These are phyloP conservation scores for Colletotrichum sp. DNA, from an alignment of 2,329 filamentous ascomycete genomes.

Conservation along the genomic window DNA sequence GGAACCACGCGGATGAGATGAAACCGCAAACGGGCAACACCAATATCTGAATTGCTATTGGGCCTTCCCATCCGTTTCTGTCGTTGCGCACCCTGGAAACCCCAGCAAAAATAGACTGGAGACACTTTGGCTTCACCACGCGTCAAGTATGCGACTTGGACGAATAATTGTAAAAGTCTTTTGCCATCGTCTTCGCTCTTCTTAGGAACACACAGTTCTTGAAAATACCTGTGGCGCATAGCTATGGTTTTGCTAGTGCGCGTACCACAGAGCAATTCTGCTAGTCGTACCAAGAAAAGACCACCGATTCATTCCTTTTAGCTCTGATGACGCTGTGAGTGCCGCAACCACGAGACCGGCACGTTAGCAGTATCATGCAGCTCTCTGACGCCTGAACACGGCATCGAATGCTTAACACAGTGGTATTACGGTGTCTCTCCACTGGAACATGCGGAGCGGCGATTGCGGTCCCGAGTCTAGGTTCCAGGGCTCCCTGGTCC, in stretches of 20 bases:
- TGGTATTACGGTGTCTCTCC: not conserved
- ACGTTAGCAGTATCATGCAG: not conserved
- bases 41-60: not conserved
- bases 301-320: not conserved
- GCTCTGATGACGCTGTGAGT: not conserved
- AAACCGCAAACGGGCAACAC: not conserved
- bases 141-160: not conserved
- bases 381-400: not conserved
- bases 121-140: not conserved
- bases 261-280: not conserved
- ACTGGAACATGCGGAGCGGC: conserved; percentile 8
- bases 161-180: not conserved
- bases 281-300: not conserved
- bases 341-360: not conserved
- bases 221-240: not conserved
- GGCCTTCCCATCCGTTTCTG: not conserved
- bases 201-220: not conserved
- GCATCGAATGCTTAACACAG: not conserved
- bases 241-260: not conserved
- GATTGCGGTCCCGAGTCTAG: conserved; percentile 3
- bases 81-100: not conserved
- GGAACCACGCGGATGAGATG: not conserved
- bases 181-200: not conserved
- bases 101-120: not conserved
- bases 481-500: conserved; percentile 9